phyloP scores from a whole-genome alignment of 306 rosid genomes.

The Cucumis sativus region DNA sequence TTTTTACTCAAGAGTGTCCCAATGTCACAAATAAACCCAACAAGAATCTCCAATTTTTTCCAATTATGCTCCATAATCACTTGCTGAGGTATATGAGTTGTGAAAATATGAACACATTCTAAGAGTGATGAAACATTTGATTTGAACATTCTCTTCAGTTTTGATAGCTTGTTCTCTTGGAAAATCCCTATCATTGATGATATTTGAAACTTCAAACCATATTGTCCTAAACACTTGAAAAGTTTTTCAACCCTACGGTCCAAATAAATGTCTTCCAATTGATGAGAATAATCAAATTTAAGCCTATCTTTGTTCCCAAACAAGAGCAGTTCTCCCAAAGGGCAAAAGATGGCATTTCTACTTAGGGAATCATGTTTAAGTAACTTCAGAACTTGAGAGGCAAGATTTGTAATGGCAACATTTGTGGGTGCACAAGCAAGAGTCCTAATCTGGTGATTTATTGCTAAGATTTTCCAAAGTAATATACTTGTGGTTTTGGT shows the following conservation, averaged over 20 bases:
- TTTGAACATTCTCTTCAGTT: conserved; percentile 26
- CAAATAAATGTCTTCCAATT: conserved; percentile 37
- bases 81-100: conserved; percentile 38
- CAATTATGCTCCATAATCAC: conserved; percentile 25
- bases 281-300: conserved; percentile 27
- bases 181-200: conserved; percentile 39
- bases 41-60: conserved; percentile 19
- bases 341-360: conserved; percentile 26
- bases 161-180: conserved; percentile 24
- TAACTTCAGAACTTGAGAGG: conserved; percentile 34
- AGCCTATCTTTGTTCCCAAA: conserved; percentile 62
- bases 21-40: conserved; percentile 19
- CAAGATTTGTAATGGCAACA: conserved; percentile 53
- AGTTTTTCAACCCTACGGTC: conserved; percentile 48
- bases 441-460: conserved; percentile 27
- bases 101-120: conserved; percentile 21
- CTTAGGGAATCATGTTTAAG: conserved; percentile 21
- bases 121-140: conserved; percentile 13
- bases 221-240: conserved; percentile 26
- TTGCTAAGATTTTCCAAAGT: conserved; percentile 27
- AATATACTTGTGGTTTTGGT: conserved; percentile 46
- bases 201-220: conserved; percentile 46
- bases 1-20: conserved; percentile 22
- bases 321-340: conserved; percentile 47
- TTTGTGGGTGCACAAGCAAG: conserved; percentile 83